phyloP scores from a whole-genome alignment of 2,329 filamentous ascomycete genomes.

The Aspergillus sp. region DNA sequence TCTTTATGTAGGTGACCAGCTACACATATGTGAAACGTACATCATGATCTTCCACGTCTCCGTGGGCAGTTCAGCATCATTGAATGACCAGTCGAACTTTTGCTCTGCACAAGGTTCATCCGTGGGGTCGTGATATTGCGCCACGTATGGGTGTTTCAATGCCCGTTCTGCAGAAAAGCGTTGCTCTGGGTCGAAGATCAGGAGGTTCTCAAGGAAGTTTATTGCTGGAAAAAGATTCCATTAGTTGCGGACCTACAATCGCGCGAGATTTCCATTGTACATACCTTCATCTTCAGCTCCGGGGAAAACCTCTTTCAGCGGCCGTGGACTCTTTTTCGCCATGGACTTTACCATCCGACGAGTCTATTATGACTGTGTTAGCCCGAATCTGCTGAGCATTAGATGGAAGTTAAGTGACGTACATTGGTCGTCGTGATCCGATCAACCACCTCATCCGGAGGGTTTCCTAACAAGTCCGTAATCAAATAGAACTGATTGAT shows the following conservation, averaged over 20 bases:
- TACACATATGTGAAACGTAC: slow-evolving; percentile 54
- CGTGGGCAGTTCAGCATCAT: slow-evolving; percentile 91
- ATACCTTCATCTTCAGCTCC: slow-evolving; percentile 56
- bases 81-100: slow-evolving; percentile 99
- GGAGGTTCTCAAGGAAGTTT: slow-evolving; percentile 91
- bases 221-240: slow-evolving; percentile 60
- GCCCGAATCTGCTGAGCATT: background rate
- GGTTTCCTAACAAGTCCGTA: slow-evolving; percentile 92
- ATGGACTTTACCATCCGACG: slow-evolving; percentile 94
- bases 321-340: slow-evolving; percentile 86
- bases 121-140: slow-evolving; percentile 94
- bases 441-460: slow-evolving; percentile 96
- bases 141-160: slow-evolving; percentile 87
- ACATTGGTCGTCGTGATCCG: slow-evolving; percentile 98
- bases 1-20: background rate
- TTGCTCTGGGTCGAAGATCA: slow-evolving; percentile 96
- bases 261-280: slow-evolving; percentile 67
- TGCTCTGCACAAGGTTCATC: slow-evolving; percentile 94
- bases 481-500: slow-evolving; percentile 99
- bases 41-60: slow-evolving; percentile 99
- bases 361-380: slow-evolving; percentile 57
- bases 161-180: slow-evolving; percentile 84
- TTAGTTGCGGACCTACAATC: slow-evolving; percentile 56
- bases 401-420: slow-evolving; percentile 23
- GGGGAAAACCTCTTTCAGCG: slow-evolving; percentile 83